These are phyloP conservation scores for Exsudoporus floridanus DNA, from an alignment of 1,284 basidiomycete genomes.

Conservation along the genomic window DNA sequence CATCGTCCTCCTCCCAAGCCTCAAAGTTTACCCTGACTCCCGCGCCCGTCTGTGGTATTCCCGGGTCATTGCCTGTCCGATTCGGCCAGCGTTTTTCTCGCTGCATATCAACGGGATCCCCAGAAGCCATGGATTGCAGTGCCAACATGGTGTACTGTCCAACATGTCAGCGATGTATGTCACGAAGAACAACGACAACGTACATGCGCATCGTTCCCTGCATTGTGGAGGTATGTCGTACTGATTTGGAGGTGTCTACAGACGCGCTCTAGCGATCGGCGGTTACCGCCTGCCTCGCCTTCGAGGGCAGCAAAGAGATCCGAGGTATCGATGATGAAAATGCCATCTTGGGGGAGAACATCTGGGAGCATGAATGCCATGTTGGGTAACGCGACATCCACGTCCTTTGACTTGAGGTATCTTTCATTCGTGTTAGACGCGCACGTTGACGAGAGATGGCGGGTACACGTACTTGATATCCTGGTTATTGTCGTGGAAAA, in stretches of 20 bases:
- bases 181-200: conserved; percentile 25
- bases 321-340: conserved; percentile 71
- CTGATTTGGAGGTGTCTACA: conserved; percentile 61
- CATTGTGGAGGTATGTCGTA: conserved; percentile 69
- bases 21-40: conserved; percentile 58
- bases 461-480: conserved; percentile 62
- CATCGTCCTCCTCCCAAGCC: conserved; percentile 59
- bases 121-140: conserved; percentile 64
- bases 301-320: conserved; percentile 70
- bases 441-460: neutral
- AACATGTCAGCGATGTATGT: neutral
- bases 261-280: conserved; percentile 54
- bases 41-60: conserved; percentile 24
- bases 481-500: conserved; percentile 74
- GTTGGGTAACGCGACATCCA: conserved; percentile 55
- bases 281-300: conserved; percentile 53
- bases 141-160: conserved; percentile 66
- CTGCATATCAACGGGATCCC: conserved; percentile 67
- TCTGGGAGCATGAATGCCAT: conserved; percentile 59
- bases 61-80: conserved; percentile 36
- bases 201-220: conserved; percentile 82
- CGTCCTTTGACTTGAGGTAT: conserved; percentile 48
- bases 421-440: conserved; percentile 33
- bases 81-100: conserved; percentile 75
- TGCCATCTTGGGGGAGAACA: conserved; percentile 46